Percentiles rank a stretch among this genome's conserved stretches.
These are phyloP conservation scores for Colletotrichum endophyticum DNA, from an alignment of 2,329 filamentous ascomycete species.

Conservation along the genomic window DNA sequence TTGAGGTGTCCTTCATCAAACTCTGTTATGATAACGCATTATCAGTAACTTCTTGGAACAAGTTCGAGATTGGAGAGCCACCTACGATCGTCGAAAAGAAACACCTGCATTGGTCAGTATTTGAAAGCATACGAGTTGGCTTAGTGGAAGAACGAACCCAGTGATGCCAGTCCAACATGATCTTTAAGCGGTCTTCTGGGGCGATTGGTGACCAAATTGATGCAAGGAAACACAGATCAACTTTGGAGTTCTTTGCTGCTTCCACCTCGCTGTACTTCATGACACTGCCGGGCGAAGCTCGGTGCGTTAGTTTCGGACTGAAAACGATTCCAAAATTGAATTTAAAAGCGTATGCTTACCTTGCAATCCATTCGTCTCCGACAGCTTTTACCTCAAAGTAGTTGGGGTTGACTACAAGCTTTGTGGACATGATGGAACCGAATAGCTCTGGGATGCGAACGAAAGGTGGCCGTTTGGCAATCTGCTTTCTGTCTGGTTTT, in stretches of 20 bases:
- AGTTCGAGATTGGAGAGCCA: background rate
- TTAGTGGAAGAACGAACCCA: background rate
- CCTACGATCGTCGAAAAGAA: background rate
- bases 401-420: background rate
- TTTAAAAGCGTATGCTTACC: background rate
- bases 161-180: background rate
- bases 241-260: background rate
- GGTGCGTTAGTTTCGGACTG: background rate
- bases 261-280: background rate
- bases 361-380: background rate
- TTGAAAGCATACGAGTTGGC: background rate
- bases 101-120: background rate
- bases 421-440: background rate
- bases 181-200: background rate
- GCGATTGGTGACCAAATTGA: background rate
- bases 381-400: background rate
- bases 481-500: background rate
- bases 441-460: background rate
- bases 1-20: background rate
- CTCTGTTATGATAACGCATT: background rate
- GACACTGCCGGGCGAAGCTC: background rate
- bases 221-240: background rate
- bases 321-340: background rate
- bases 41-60: background rate
- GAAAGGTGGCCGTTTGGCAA: background rate